Base-by-base conservation (phyloP, 768 basidiomycete species). In the Tubosaeta brunneosetosa region DNA sequence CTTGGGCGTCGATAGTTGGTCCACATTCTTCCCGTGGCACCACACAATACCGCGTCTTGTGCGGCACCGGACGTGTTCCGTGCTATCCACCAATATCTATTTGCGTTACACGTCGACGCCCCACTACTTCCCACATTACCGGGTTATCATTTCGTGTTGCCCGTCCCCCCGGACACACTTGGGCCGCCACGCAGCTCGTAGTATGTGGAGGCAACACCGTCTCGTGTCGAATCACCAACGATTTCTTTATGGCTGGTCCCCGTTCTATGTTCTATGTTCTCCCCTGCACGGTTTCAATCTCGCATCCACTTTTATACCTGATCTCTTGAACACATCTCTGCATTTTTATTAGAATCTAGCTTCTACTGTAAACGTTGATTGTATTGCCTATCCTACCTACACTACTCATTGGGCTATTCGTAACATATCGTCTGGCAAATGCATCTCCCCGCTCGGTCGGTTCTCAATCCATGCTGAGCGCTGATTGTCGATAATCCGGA, bases 1-100 rank as follows among this genome's bases (percentile, higher is more conserved):
- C 71, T 77, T 50, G 72, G 75, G n/a, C 75, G 76, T 48, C 68
- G 76, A 63, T 77, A 64, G 53, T 19, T 6, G 6, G 3, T 7
- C 26, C 37, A 7, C 29, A 1, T 12, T 13, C 32, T 14, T 50
- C 33, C 47, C 49, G 50, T 56, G 50, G 56, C 50, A 52, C 22
- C n/a, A 8, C 40, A 47, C 29, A 40, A 51, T 52, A 32, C 27
- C 45, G 44, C 27, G 36, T 51, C 29, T 38, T 32, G 44, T 32
- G 38, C 37, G 51, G 55, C 41, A 40, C 22, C 37, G 19, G 47
- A 44, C 46, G 31, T 45, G 26, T 50, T 10, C 37, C 17, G 37
- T 22, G 41, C 41, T 14, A 22, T 37, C 53, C 42, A 45, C 32
- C 44, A 27, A 29, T 48, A 44, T 34, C 44, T 38, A 22, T 42